Evolutionary conservation across 495 filamentous ascomycete species (phyloP).

Genomic region (Penicillium antarcticum): DNA sequence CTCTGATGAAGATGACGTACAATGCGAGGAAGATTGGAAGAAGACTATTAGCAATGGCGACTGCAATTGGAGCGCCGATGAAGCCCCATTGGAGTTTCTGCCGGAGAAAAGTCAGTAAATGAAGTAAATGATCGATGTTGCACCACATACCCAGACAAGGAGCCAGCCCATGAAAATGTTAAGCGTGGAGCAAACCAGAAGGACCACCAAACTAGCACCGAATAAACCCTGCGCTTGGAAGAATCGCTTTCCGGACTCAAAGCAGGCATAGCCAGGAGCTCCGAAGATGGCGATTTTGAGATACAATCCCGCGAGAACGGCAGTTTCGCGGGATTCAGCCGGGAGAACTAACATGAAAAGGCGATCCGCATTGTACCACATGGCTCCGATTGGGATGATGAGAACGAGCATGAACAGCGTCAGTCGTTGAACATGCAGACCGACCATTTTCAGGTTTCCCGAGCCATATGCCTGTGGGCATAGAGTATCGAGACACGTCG

Average conservation of each 20-base stretch:
- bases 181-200: constrained; percentile 62
- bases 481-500: constrained; percentile 68
- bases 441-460: constrained; percentile 64
- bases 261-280: constrained; percentile 64
- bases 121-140: neutral
- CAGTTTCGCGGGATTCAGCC: constrained; percentile 48
- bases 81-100: constrained; percentile 50
- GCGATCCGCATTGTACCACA: constrained; percentile 56
- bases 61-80: constrained; percentile 54
- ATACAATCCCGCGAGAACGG: constrained; percentile 63
- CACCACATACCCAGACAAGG: constrained; percentile 56
- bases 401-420: constrained; percentile 60
- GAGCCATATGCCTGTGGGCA: constrained; percentile 74
- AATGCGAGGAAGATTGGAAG: constrained; percentile 49
- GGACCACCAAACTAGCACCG: constrained; percentile 60
- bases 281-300: constrained; percentile 61
- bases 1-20: constrained; percentile 49
- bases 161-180: constrained; percentile 67
- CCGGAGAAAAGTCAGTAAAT: neutral
- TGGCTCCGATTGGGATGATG: constrained; percentile 57
- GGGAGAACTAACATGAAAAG: constrained; percentile 60
- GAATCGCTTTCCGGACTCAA: constrained; percentile 70
- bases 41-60: constrained; percentile 50
- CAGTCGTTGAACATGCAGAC: constrained; percentile 70
- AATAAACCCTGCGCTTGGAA: constrained; percentile 72